Base-by-base conservation (phyloP, 1,284 basidiomycete genomes). In the Papiliotrema nemorosa region DNA sequence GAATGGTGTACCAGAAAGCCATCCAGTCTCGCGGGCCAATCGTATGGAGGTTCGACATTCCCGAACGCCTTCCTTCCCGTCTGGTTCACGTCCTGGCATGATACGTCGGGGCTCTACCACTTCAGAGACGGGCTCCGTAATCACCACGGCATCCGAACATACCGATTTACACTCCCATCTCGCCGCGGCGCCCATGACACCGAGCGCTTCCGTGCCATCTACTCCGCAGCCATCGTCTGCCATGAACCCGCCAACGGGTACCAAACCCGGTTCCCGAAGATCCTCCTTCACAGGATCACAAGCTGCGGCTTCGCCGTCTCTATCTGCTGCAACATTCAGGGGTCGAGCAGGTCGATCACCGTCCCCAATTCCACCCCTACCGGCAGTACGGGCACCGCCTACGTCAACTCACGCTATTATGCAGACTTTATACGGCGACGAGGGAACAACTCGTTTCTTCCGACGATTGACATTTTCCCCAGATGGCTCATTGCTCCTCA, bases 391-490 rank as follows among this genome's bases (percentile, higher is more conserved):
- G 43, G 67, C 71, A 3, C 64, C 65, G 5, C 63, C 67, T 7
- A 55, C 62, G 5, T 60, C 62, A 0, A 54, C 58, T 21, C 64
- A 61, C n/a, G 76, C 79, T 13, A 80, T 84, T 40, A 82, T 67
- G 47, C 73, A 75, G 52, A 60, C 81, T 53, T 78, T 98, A 24
- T 99, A 97, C 64, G 92, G 93, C 38, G 94, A 98, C 70, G 93
- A 97, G 72, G 89, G 85, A 61, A 91, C 85, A 64, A 93, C 90
- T 3, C 91, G 94, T 60, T 98, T 98, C 78, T 98, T 97, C 80
- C 81, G 96, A 26, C 82, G 94, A 25, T 77, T 98, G 49, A 86
- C 86, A 3, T 98, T 97, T 76, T 93, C 90, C 52, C 90, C 94
- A 2, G 94, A 99, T 69, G 94, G 96, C 1, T 88, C 85, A 9